These are phyloP conservation scores for Acrodontium crateriforme DNA, from an alignment of 2,329 filamentous ascomycete genomes.

Conservation along the genomic window DNA sequence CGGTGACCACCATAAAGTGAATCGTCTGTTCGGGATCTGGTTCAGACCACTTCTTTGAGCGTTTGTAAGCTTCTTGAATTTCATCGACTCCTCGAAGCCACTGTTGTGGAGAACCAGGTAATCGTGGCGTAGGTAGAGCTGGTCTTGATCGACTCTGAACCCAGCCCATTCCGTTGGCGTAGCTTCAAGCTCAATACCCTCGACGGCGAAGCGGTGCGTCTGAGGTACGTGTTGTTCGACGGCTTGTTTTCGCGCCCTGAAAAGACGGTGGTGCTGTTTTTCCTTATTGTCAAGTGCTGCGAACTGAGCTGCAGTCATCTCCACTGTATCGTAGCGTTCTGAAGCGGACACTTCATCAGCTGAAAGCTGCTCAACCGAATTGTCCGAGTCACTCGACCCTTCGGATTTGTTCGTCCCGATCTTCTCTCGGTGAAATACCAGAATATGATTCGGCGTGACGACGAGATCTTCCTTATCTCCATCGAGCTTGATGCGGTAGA, in stretches of 20 bases:
- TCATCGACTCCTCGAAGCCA: conserved; percentile 50
- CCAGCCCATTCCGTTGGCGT: conserved; percentile 35
- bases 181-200: conserved; percentile 30
- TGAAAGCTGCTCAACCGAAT: too few species aligned
- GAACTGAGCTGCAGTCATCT: too few species aligned
- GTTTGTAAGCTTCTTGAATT: conserved; percentile 98
- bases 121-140: conserved; percentile 38
- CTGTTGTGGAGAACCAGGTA: conserved; percentile 33
- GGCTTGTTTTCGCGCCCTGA: too few species aligned
- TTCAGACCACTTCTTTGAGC: conserved; percentile 93
- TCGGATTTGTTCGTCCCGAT: too few species aligned
- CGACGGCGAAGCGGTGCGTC: too few species aligned
- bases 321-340: too few species aligned
- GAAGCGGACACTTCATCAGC: too few species aligned
- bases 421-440: too few species aligned
- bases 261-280: too few species aligned
- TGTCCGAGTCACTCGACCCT: too few species aligned
- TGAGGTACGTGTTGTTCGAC: too few species aligned
- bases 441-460: conserved; percentile 34
- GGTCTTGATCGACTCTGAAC: conserved; percentile 38
- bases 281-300: too few species aligned
- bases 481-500: conserved; percentile 35
- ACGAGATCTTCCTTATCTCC: conserved; percentile 38
- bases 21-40: conserved; percentile 96
- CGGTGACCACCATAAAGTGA: conserved; percentile 90